These are phyloP conservation scores for Aegilops sharonensis DNA, from an alignment of 176 grass and related monocot genomes.

Conservation along the genomic window DNA sequence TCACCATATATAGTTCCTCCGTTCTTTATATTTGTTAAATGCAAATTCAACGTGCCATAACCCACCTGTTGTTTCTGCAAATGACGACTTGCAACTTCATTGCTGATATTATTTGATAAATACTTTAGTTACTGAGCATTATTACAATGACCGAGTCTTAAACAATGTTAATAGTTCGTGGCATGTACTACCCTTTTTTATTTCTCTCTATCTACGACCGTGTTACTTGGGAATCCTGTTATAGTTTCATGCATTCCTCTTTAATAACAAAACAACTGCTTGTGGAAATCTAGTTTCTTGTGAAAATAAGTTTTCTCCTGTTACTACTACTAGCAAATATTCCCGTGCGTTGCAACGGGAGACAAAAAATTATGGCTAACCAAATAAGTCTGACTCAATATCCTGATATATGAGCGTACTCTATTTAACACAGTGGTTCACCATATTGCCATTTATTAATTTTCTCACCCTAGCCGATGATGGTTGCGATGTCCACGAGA, in stretches of 20 bases:
- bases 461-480: no score
- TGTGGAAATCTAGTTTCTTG: not conserved
- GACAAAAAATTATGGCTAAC: no score
- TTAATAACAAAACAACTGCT: not conserved
- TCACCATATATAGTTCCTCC: not conserved
- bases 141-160: conserved; percentile 22
- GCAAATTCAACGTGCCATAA: not conserved
- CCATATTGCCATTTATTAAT: no score
- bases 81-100: conserved; percentile 38
- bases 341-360: no score
- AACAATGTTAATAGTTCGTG: not conserved
- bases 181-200: no score
- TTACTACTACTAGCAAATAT: no score
- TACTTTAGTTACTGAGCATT: conserved; percentile 16
- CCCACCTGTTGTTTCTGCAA: not conserved
- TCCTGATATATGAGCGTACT: no score
- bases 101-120: conserved; percentile 44
- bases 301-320: no score
- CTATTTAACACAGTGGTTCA: no score
- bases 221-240: conserved; percentile 6
- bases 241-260: conserved; percentile 20
- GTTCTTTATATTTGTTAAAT: not conserved
- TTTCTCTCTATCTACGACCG: no score
- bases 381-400: no score
- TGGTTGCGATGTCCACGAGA: no score